Evolutionary conservation across 306 rosid genomes (phyloP).

Genomic region (Lithocarpus polystachyus): DNA sequence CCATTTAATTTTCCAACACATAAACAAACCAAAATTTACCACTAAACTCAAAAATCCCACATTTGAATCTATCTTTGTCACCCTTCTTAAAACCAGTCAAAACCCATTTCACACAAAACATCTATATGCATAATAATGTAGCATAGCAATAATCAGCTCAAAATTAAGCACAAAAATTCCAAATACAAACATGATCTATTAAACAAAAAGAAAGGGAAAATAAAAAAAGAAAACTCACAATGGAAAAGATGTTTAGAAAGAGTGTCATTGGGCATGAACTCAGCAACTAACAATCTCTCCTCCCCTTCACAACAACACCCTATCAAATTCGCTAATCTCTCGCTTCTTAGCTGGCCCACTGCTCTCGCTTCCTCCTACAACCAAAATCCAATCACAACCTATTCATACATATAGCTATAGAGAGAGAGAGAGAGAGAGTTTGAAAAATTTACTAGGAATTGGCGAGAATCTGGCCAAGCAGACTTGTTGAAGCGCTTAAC

Average conservation of each 20-base stretch:
- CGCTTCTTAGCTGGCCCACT: slow-evolving; percentile 79
- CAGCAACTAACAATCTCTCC: slow-evolving; percentile 88
- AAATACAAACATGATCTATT: not conserved
- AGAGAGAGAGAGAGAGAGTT: not conserved
- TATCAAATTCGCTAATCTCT: slow-evolving; percentile 76
- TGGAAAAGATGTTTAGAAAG: slow-evolving; percentile 96
- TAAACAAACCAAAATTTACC: not conserved
- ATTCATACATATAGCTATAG: not conserved
- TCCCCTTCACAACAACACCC: slow-evolving; percentile 96
- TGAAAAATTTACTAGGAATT: slow-evolving; percentile 67
- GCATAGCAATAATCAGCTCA: not conserved
- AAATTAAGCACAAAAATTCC: not conserved
- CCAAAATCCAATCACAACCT: slow-evolving; percentile 21
- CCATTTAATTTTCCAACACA: not conserved
- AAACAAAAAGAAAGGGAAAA: not conserved
- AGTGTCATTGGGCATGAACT: slow-evolving; percentile 97
- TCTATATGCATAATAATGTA: not conserved
- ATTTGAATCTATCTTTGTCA: not conserved
- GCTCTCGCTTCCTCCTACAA: slow-evolving; percentile 84
- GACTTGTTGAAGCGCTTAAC: slow-evolving; percentile 91
- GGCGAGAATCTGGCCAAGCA: slow-evolving; percentile 99
- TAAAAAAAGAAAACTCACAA: slow-evolving; percentile 42
- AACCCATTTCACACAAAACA: not conserved
- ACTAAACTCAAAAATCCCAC: not conserved
- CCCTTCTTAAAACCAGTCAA: not conserved